Evolutionary conservation across 768 basidiomycete genomes (phyloP), one percentile per base, ranked within the genome.

Genomic region (button mushroom (Agaricus bisporus)): DNA sequence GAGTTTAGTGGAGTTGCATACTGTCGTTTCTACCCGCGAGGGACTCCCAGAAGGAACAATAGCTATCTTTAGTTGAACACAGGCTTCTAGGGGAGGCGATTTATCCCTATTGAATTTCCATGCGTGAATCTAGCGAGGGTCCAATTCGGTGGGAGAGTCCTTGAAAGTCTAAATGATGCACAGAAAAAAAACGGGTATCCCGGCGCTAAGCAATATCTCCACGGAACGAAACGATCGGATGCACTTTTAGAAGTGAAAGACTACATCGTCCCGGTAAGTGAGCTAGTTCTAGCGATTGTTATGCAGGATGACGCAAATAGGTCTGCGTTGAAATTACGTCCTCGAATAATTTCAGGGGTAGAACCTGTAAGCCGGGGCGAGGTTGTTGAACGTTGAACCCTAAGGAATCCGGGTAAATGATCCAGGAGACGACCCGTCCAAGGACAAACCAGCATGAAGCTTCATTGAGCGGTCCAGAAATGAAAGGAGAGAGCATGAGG

Each of bases 1-100:
- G 38, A 54, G 44, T 25, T 22, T 41, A 47, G 51, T 54, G 52
- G 45, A 41, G 52, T 54, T 48, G 38, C 39, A 32, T 54, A 45
- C 52, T 38, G 39, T 47, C 45, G 45, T 29, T 26, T 39, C 39
- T 9, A 44, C 36, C 32, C 32, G 32, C 32, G 32, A 32, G 32
- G 32, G 51, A 35, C 51, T 52, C 51, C 12, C 29, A 41, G 45
- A 22, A 25, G 37, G 45, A 54, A 54, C 37, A 29, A 47, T 47
- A 37, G 29, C 52, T 29, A 47, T 47, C 52, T 47, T 48, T 37
- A 47, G 41, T 28, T 35, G 15, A 32, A 17, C 26, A 18, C 41
- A 26, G 20, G 37, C 52, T 54, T 54, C 52, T 47, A 54, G 51
- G 51, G 35, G 37, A 20, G 43, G 32, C 2, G 35, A 39, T 18